Base-by-base conservation (phyloP, 192 early-diverging fungal genomes). In the Phlyctochytrium arcticum region DNA sequence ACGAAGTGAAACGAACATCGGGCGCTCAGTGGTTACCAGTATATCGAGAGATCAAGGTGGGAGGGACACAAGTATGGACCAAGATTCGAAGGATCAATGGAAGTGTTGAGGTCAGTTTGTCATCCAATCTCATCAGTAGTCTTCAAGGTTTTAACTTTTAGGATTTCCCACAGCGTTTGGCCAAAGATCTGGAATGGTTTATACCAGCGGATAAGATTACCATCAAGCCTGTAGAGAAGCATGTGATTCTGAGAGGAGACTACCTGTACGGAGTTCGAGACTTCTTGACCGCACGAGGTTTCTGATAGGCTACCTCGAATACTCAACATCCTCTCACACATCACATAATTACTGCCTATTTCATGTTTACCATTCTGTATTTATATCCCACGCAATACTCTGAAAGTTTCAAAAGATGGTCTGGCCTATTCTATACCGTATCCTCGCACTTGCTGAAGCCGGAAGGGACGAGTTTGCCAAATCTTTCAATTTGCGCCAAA, bases 231-330 rank as follows among this genome's bases (percentile, higher is more conserved):
- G 9, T 29, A 15, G 36, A 24, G n/a, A 34, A 55, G 10, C 70
- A 73, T 23, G 32, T 75, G 24, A 32, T 57, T 6, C 57, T 75
- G 9, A 72, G 67, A 36, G 73, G 73, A 2, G 51, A 75, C 54
- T 75, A 75, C 53, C n/a, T 75, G 49, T 34, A 30, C 26, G 50
- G 23, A 23, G 37, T 73, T 33, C n/a, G 73, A 36, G 70, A 75
- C 35, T 73, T 44, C 46, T 57, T 75, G 3, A 75, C 73, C 3
- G 63, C 53, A 5, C 55, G 70, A 24, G 46, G 54, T n/a, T 75
- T 75, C 60, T 75, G 60, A 72, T 56, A 26, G 34, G 9, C 26
- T 26, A 51, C 50, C 4, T 26, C 30, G 50, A 44, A n/a, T n/a
- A n/a, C n/a, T n/a, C n/a, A n/a, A n/a, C n/a, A n/a, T n/a, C n/a